Evolutionary conservation across 225 moss, liverwort and hornwort genomes (phyloP), one percentile per base, ranked within the genome.

Genomic region (Anthoceros angustus): DNA sequence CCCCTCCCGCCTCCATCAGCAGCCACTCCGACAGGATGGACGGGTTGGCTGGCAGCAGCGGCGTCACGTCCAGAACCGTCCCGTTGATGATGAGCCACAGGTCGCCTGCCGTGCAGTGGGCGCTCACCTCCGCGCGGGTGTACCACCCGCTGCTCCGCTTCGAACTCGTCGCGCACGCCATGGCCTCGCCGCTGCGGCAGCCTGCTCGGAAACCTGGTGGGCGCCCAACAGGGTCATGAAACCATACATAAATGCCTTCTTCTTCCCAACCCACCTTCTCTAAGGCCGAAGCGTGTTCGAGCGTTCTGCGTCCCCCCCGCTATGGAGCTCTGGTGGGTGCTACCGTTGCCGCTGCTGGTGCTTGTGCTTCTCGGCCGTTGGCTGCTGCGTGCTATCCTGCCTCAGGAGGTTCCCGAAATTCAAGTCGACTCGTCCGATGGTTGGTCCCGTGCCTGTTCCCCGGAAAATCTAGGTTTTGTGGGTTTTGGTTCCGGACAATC

Each of bases 1-100:
- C 71, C 24, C 43, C 43, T 11, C 71, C 71, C 38, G 71, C 71
- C 65, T 32, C 43, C 32, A 50, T 41, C 0, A 71, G 24, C 18
- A 71, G 39, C 20, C 64, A 55, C 66, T 71, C 46, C 18, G 46
- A 48, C 46, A 48, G 46, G 18, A 48, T 12, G 14, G 46, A 18
- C 18, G 46, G 46, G 46, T 48, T 48, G 46, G 18, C 18, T 48
- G 46, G 46, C 3, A 48, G 18, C 18, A 48, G 46, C 14, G 46
- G 46, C 12, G 46, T 12, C 12, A 48, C 18, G 46, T 48, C 46
- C 46, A 48, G 18, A 48, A 48, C 46, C 18, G 46, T 48, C 46
- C 46, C 46, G 46, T 48, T 48, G 46, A 48, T 48, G 46, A 48
- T 48, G 14, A 48, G 14, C 46, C 46, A 48, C 46, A 48, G 46